phyloP scores from a whole-genome alignment of 148 eudicot species.

The Heliosperma pusillum region DNA sequence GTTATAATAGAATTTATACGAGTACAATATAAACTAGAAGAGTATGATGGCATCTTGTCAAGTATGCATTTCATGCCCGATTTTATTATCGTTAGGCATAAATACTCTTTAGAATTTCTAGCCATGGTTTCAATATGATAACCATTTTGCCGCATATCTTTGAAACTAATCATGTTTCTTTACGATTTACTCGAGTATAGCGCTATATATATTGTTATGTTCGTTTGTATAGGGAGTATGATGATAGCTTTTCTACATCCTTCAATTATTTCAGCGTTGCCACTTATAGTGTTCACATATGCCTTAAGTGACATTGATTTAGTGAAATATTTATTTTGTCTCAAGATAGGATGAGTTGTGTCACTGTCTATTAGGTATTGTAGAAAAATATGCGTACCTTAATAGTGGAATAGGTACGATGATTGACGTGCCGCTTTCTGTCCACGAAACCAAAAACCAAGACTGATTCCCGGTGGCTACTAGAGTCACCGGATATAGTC shows the following conservation, averaged over 20 bases:
- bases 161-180: neutral
- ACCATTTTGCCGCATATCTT: neutral
- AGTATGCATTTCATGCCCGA: neutral
- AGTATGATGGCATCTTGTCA: neutral
- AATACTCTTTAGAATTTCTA: neutral
- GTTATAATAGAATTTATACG: no score
- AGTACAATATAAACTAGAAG: no score
- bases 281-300: neutral
- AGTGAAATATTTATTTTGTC: neutral
- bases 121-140: neutral
- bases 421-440: no score
- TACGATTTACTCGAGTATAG: no score
- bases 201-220: no score
- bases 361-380: neutral
- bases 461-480: no score
- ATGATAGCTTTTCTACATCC: neutral
- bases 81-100: neutral
- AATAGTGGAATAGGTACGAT: no score
- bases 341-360: neutral
- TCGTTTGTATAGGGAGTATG: neutral
- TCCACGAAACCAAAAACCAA: no score
- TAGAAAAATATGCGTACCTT: no score
- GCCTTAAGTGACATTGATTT: neutral
- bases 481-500: no score
- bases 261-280: neutral